Percentiles rank a stretch among this genome's conserved stretches.
These are phyloP conservation scores for Xanthoparmelia taractica DNA, from an alignment of 495 filamentous ascomycete genomes.

Conservation along the genomic window DNA sequence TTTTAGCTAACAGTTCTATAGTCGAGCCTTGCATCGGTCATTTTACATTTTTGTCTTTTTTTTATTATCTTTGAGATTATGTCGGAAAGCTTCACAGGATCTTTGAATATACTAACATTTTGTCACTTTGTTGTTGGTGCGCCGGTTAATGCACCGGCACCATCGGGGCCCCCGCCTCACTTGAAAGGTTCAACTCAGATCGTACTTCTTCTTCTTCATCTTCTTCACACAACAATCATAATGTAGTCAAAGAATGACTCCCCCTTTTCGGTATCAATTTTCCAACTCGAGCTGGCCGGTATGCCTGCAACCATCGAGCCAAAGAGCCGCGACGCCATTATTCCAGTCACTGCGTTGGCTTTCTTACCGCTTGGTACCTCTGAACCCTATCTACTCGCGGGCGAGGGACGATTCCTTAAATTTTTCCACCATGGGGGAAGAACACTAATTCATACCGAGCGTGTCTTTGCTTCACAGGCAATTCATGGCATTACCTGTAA, in stretches of 20 bases:
- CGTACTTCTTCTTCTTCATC: not conserved
- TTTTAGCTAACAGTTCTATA: not conserved
- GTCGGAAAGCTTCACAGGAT: too few species aligned
- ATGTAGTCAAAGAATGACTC: not conserved
- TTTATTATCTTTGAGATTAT: too few species aligned
- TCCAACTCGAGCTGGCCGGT: not conserved
- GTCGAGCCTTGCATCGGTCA: constrained; percentile 27
- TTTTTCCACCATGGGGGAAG: constrained; percentile 38
- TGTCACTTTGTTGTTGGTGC: not conserved
- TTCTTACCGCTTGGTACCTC: constrained; percentile 12
- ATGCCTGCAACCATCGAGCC: not conserved
- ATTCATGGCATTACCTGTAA: constrained; percentile 60
- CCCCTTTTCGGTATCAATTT: not conserved
- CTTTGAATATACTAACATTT: too few species aligned
- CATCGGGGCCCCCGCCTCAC: not conserved
- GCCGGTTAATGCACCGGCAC: not conserved
- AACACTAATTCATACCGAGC: constrained; percentile 31
- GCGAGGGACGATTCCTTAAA: constrained; percentile 67
- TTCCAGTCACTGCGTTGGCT: constrained; percentile 20
- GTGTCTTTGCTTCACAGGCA: constrained; percentile 53
- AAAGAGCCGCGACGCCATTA: not conserved
- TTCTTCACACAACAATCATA: not conserved
- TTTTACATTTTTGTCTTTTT: too few species aligned
- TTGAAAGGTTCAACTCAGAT: not conserved
- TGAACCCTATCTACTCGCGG: constrained; percentile 48